Conservation (phyloP, 2,329 filamentous ascomycete species). For the Fusarium luffae region DNA sequence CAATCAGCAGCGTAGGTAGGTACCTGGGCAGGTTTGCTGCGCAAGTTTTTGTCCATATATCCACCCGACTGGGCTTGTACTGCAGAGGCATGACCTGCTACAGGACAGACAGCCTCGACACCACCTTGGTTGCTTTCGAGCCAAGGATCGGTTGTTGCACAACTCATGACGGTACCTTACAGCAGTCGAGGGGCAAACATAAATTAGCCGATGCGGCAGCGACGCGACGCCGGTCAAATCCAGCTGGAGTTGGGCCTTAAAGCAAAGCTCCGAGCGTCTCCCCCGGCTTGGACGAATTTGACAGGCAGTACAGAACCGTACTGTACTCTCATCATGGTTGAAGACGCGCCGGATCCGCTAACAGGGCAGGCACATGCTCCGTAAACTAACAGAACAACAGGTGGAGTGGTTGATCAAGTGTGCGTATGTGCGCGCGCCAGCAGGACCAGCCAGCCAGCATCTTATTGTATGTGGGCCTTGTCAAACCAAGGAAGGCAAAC, state of each 20-base stretch:
- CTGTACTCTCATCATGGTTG: slow-evolving; percentile 2
- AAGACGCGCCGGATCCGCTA: slow-evolving; percentile 22
- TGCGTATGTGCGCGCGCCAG: slow-evolving; percentile 21
- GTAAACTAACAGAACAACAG: background rate
- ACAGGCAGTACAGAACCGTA: background rate
- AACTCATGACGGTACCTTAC: slow-evolving; percentile 34
- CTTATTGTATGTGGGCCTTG: slow-evolving; percentile 14
- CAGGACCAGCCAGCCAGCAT: background rate
- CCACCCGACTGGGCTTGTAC: background rate
- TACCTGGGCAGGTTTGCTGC: background rate
- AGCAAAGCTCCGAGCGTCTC: slow-evolving; percentile 8
- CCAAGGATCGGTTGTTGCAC: slow-evolving; percentile 23
- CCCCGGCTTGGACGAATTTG: background rate
- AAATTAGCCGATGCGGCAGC: slow-evolving; percentile 28
- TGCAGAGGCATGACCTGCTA: background rate
- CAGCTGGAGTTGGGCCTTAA: slow-evolving; percentile 20
- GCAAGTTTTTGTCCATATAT: background rate
- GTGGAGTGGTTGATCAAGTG: slow-evolving; percentile 23
- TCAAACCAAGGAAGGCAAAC: slow-evolving; percentile 15
- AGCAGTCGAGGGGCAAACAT: slow-evolving; percentile 33
- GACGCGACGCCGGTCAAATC: slow-evolving; percentile 22
- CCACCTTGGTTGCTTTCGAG: slow-evolving; percentile 1
- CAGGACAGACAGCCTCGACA: slow-evolving; percentile 5
- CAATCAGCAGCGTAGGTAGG: background rate
- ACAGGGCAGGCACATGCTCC: slow-evolving; percentile 7